These are phyloP conservation scores for Fusarium gaditjirri DNA, from an alignment of 2,329 filamentous ascomycete genomes.

Conservation along the genomic window DNA sequence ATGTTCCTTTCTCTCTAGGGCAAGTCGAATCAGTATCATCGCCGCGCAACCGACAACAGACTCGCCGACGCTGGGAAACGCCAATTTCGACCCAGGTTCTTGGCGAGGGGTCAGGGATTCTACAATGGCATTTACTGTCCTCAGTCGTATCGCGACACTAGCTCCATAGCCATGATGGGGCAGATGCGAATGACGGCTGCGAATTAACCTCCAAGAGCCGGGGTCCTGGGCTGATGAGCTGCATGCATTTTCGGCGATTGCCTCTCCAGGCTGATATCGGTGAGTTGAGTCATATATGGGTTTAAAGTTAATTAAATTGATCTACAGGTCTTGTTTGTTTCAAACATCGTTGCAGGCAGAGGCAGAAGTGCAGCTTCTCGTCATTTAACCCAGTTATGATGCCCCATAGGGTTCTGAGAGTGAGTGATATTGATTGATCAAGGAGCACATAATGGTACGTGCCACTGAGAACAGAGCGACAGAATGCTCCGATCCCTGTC, in stretches of 20 bases:
- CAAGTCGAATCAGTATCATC: not conserved
- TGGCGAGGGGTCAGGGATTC: slow-evolving; percentile 4
- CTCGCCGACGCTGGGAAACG: not conserved
- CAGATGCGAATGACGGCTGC: not conserved
- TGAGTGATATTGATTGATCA: not conserved
- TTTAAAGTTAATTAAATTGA: not conserved
- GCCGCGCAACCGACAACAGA: not conserved
- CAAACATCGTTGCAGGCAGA: slow-evolving; percentile 7
- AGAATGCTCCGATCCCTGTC: slow-evolving; percentile 16
- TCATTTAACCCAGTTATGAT: not conserved
- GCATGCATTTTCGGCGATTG: slow-evolving; percentile 18
- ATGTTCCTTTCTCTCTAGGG: slow-evolving; percentile 5
- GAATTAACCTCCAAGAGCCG: slow-evolving; percentile 5
- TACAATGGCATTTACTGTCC: not conserved
- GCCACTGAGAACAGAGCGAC: not conserved
- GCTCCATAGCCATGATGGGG: not conserved
- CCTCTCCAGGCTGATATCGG: slow-evolving; percentile 6
- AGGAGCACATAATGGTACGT: slow-evolving; percentile 18
- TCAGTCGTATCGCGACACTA: not conserved
- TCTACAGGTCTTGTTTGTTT: not conserved
- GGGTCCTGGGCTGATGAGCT: slow-evolving; percentile 15
- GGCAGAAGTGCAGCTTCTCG: not conserved
- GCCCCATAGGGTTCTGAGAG: slow-evolving; percentile 8
- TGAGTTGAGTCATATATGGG: not conserved
- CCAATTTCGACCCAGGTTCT: not conserved